Conservation (phyloP, 2,329 filamentous ascomycete genomes). For the Fusarium mexicanum region DNA sequence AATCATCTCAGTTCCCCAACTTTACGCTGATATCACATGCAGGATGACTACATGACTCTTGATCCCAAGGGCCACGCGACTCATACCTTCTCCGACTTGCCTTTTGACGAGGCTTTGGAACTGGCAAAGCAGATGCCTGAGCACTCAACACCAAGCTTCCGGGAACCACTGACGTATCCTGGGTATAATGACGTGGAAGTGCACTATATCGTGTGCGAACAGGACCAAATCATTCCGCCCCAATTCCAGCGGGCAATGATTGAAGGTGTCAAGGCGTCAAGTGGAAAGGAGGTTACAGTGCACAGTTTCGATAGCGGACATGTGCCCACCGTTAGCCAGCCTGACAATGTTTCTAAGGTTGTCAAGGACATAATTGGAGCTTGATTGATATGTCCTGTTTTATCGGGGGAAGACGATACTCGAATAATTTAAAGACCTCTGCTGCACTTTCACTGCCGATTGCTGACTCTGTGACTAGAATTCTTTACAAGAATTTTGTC, state of each 20-base stretch:
- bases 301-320: conserved; percentile 7
- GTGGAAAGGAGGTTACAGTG: neutral
- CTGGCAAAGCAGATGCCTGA: conserved; percentile 9
- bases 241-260: conserved; percentile 15
- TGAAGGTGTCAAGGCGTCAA: neutral
- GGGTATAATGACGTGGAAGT: conserved; percentile 30
- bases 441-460: neutral
- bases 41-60: conserved; percentile 25
- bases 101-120: conserved; percentile 1
- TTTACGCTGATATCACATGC: accelerated
- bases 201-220: conserved; percentile 24
- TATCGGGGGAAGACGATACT: too few species aligned
- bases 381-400: neutral
- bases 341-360: neutral
- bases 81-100: conserved; percentile 14
- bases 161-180: conserved; percentile 21
- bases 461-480: neutral
- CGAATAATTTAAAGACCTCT: accelerated
- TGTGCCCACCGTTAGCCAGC: neutral
- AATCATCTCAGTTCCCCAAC: accelerated
- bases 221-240: conserved; percentile 6
- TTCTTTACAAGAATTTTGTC: neutral
- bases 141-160: conserved; percentile 26
- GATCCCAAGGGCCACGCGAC: neutral
- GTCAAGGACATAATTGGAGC: conserved; percentile 4